phyloP scores from a whole-genome alignment of 2,329 filamentous ascomycete species.

The Apiospora aurea region DNA sequence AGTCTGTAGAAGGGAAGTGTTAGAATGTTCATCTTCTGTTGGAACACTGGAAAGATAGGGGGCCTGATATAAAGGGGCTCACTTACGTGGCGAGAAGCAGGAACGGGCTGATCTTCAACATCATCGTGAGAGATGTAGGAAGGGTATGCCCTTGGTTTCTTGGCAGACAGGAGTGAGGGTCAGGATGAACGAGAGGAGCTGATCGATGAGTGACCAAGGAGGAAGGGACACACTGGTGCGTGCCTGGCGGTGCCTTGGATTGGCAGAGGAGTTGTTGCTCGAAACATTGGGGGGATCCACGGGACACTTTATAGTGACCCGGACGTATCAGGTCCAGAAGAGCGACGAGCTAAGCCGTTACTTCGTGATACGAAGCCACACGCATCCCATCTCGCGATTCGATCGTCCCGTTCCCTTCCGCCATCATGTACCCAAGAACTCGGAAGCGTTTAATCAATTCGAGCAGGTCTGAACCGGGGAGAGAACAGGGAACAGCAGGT shows the following conservation, averaged over 20 bases:
- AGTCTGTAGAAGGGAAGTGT: neutral
- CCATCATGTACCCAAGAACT: neutral
- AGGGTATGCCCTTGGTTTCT: neutral
- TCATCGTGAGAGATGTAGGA: neutral
- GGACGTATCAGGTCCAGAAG: neutral
- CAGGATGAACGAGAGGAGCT: neutral
- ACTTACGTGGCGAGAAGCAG: constrained; percentile 20
- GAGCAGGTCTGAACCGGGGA: neutral
- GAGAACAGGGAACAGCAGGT: neutral
- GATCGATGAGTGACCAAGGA: neutral
- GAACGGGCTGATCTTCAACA: constrained; percentile 4
- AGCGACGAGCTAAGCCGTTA: neutral
- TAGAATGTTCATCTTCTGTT: neutral
- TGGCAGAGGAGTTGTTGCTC: neutral
- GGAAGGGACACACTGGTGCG: neutral
- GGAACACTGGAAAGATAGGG: neutral
- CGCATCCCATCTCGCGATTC: neutral
- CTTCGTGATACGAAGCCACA: constrained; percentile 11
- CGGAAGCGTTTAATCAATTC: neutral
- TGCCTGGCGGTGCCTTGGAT: constrained; percentile 2
- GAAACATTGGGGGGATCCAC: neutral
- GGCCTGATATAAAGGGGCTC: too few relatives aligned
- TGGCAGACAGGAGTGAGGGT: neutral
- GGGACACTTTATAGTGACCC: constrained; percentile 3
- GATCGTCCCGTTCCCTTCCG: neutral